Percentiles rank a stretch among this genome's conserved stretches.
Evolutionary conservation across 257 asterid genomes (phyloP).

Genomic region (Rhazya stricta): DNA sequence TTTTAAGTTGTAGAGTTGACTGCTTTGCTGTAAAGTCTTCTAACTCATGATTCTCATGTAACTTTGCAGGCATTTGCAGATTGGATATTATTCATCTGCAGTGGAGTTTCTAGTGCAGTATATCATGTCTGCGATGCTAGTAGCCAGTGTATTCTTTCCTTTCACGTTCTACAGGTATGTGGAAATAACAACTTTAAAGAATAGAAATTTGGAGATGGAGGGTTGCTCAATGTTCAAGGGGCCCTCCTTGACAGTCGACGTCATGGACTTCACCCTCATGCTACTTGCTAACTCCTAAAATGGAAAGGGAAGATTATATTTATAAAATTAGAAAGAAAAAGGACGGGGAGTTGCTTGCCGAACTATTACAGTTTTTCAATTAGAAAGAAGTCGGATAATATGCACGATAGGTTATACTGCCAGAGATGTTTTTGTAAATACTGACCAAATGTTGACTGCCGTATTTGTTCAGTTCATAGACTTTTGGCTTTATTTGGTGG

Average conservation of each 20-base stretch:
- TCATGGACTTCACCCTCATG: neutral
- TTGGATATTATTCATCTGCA: conserved; percentile 74
- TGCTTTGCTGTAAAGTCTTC: too few relatives aligned
- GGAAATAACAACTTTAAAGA: neutral
- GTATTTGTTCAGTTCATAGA: conserved; percentile 53
- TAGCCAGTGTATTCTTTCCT: conserved; percentile 67
- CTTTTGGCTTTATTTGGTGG: conserved; percentile 97
- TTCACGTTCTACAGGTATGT: conserved; percentile 65
- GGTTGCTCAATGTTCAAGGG: neutral
- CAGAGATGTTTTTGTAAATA: neutral
- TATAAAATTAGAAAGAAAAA: too few relatives aligned
- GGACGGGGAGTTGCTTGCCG: neutral
- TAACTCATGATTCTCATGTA: neutral
- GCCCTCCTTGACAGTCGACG: neutral
- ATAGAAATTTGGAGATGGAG: neutral
- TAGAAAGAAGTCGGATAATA: neutral
- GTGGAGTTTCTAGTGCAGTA: conserved; percentile 77
- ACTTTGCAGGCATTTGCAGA: conserved; percentile 74
- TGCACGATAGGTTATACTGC: neutral
- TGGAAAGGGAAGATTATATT: neutral
- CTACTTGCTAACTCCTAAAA: neutral
- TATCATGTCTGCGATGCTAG: conserved; percentile 90
- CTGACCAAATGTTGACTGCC: neutral
- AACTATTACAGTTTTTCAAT: neutral
- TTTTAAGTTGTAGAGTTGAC: neutral